Percentiles rank a stretch among this genome's conserved stretches.
These are phyloP conservation scores for Tylopilus cervinicoccineus DNA, from an alignment of 768 basidiomycete genomes.

Conservation along the genomic window DNA sequence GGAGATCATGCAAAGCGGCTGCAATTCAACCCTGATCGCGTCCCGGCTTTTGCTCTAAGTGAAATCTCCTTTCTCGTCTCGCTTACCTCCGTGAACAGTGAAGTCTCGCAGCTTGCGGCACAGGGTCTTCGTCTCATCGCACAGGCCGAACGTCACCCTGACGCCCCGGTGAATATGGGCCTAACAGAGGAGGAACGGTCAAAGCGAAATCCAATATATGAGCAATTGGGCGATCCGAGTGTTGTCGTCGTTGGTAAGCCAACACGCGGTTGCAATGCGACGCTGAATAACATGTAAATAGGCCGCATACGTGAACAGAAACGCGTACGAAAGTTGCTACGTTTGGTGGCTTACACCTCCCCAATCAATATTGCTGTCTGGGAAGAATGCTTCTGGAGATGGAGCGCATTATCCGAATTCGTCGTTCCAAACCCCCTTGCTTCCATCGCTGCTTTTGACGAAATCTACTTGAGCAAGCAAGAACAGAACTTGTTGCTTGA, in stretches of 20 bases:
- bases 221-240: slow-evolving; percentile 74
- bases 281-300: slow-evolving; percentile 22
- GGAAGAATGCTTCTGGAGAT: slow-evolving; percentile 79
- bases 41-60: slow-evolving; percentile 60
- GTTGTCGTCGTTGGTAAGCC: slow-evolving; percentile 63
- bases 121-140: slow-evolving; percentile 66
- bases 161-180: slow-evolving; percentile 47
- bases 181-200: slow-evolving; percentile 59
- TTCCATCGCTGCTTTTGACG: slow-evolving; percentile 32
- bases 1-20: slow-evolving; percentile 43
- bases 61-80: slow-evolving; percentile 74
- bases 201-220: slow-evolving; percentile 70
- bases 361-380: slow-evolving; percentile 75
- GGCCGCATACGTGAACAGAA: slow-evolving; percentile 81
- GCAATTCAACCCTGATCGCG: slow-evolving; percentile 48
- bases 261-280: background rate
- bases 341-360: slow-evolving; percentile 57
- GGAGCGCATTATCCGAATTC: slow-evolving; percentile 61
- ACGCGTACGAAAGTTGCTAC: slow-evolving; percentile 67
- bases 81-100: slow-evolving; percentile 64
- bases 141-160: slow-evolving; percentile 59
- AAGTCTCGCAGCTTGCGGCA: slow-evolving; percentile 65
- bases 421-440: slow-evolving; percentile 40
- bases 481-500: slow-evolving; percentile 39
- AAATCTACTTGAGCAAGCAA: slow-evolving; percentile 31